Evolutionary conservation across 148 eudicot species (phyloP), one percentile per base, ranked within the genome.

Genomic region (Drosera capensis): DNA sequence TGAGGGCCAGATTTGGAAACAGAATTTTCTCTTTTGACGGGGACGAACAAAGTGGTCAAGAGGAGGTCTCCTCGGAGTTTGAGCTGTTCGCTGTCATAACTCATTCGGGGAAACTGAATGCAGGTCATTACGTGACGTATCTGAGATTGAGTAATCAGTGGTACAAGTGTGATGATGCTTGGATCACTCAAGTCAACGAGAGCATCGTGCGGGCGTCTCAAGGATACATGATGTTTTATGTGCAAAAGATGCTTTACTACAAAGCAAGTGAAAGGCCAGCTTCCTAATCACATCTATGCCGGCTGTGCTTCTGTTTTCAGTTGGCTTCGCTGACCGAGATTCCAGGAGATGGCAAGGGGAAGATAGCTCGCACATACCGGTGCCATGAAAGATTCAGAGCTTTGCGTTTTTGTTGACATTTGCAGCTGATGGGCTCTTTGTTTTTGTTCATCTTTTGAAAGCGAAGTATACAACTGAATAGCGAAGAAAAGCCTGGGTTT

Each of bases 101-200:
- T 15, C 94, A 82, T 41, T 28, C 71, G 0, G 94, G 94, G 22
- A 78, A 70, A 37, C 60, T 82, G 16, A 77, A 78, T 49, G 72
- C 79, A 6, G 94, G 94, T 4, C 94, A 82, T 57, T 82, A 78
- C 42, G 77, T 75, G 35, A 82, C 94, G 0, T 82, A 78, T 45
- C 51, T 82, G 79, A 64, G 94, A 50, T 68, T 82, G 15, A 63
- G 73, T 55, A 70, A 78, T 55, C 68, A 78, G 41, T 82, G 94
- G 94, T 82, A 74, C 71, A 82, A 78, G 60, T 82, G 94, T 20
- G 94, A 82, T 29, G 94, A 82, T 63, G 79, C 94, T 45, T 78
- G 94, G 94, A 66, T 82, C 26, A 78, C 79, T 45, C 74, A 40
- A 53, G 94, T 82, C 7, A 65, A 57, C 37, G 94, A 78, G 52